phyloP scores from a whole-genome alignment of 2,329 filamentous ascomycete genomes.

The Colletotrichum paranaense region DNA sequence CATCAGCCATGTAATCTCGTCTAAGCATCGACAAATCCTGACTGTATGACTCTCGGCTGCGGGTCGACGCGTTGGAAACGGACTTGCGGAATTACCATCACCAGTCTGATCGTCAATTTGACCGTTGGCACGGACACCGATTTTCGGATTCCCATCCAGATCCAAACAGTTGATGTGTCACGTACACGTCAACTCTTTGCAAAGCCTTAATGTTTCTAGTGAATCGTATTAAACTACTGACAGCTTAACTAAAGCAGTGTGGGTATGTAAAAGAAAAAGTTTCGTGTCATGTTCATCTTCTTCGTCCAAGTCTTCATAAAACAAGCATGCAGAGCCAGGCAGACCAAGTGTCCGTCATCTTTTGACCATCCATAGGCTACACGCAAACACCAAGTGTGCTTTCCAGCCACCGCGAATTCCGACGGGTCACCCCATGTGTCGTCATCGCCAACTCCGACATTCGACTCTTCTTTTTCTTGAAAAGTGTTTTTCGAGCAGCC shows the following conservation, averaged over 20 bases:
- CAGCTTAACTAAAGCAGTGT: neutral
- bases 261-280: constrained; percentile 9
- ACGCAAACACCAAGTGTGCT: neutral
- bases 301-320: constrained; percentile 3
- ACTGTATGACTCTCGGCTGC: neutral
- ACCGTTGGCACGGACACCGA: neutral
- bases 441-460: neutral
- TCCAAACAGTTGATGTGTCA: constrained; percentile 4
- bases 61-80: constrained; percentile 4
- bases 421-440: too few relatives aligned
- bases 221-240: constrained; percentile 4
- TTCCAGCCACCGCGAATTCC: neutral
- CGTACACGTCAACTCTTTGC: neutral
- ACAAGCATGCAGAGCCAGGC: neutral
- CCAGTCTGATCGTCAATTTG: neutral
- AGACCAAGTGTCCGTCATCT: neutral
- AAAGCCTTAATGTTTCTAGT: neutral
- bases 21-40: constrained; percentile 10
- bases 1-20: neutral
- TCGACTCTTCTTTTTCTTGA: neutral
- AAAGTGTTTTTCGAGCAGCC: neutral
- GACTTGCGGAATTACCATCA: constrained; percentile 4
- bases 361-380: neutral
- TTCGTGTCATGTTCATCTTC: constrained; percentile 9
- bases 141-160: neutral